Conservation (phyloP, 768 basidiomycete species). For the Dacryopinax primogenitus region DNA sequence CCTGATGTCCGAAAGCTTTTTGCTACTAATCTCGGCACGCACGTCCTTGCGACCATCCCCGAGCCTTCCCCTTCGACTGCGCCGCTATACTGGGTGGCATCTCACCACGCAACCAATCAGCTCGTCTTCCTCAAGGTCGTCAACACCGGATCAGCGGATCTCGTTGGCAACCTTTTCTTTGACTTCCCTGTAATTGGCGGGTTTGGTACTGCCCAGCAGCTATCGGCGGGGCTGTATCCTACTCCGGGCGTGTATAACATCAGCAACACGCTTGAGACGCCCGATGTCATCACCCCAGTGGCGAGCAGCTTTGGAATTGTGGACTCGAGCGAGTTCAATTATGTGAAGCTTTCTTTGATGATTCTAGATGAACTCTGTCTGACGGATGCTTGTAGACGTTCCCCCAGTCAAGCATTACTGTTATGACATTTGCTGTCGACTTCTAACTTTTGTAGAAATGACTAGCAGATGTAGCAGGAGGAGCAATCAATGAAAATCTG, state of each 20-base stretch:
- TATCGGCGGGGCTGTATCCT: slow-evolving; percentile 18
- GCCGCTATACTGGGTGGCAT: slow-evolving; percentile 52
- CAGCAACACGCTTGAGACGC: slow-evolving; percentile 44
- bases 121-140: slow-evolving; percentile 48
- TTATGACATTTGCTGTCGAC: slow-evolving; percentile 2
- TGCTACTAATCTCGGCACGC: slow-evolving; percentile 47
- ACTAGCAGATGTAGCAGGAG: neutral
- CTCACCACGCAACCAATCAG: slow-evolving; percentile 24
- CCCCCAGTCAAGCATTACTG: slow-evolving; percentile 3
- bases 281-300: slow-evolving; percentile 37
- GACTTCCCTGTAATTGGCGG: slow-evolving; percentile 41
- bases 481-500: neutral
- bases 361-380: neutral
- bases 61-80: slow-evolving; percentile 24
- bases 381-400: neutral
- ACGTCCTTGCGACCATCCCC: slow-evolving; percentile 51
- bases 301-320: slow-evolving; percentile 30
- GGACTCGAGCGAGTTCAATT: neutral
- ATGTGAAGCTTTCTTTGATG: neutral
- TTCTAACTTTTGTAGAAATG: neutral
- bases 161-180: slow-evolving; percentile 36
- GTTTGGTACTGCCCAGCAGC: slow-evolving; percentile 39
- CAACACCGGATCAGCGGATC: neutral
- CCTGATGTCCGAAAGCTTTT: slow-evolving; percentile 38
- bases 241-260: neutral